A percentile compares a stretch with the other conserved stretches of the same genome.
These are phyloP conservation scores for Penicillium sp. DNA, from an alignment of 2,329 filamentous ascomycete genomes.

Conservation along the genomic window DNA sequence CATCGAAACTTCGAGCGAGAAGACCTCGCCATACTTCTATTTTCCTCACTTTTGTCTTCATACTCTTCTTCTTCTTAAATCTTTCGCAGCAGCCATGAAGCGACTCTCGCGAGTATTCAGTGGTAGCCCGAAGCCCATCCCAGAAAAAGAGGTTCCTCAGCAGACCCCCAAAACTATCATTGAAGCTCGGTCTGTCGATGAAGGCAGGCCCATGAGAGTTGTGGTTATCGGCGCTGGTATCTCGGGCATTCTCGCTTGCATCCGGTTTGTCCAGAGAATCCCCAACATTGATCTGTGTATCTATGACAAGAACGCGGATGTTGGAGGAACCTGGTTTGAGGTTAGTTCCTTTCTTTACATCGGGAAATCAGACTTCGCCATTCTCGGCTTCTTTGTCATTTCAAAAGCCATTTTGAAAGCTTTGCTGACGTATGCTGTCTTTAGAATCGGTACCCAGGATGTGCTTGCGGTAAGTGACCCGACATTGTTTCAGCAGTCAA, in stretches of 20 bases:
- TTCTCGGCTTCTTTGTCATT: not conserved
- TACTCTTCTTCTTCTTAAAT: no score
- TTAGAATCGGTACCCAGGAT: slow-evolving; percentile 41
- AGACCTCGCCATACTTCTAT: not conserved
- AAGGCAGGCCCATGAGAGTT: slow-evolving; percentile 38
- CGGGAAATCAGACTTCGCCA: not conserved
- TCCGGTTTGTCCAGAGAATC: slow-evolving; percentile 43
- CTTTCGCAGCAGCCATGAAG: slow-evolving; percentile 4
- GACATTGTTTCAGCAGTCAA: not conserved
- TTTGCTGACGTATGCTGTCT: not conserved
- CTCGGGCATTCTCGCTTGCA: slow-evolving; percentile 44
- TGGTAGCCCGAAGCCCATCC: slow-evolving; percentile 6
- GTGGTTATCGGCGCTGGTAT: slow-evolving; percentile 46
- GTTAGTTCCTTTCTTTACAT: not conserved
- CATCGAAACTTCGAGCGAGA: not conserved
- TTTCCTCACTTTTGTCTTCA: not conserved
- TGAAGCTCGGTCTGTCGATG: slow-evolving; percentile 40
- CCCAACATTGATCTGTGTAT: slow-evolving; percentile 41
- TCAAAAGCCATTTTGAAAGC: not conserved
- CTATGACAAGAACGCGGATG: slow-evolving; percentile 42
- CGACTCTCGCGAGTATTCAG: slow-evolving; percentile 14
- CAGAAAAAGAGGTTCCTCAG: not conserved
- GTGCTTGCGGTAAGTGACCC: slow-evolving; percentile 37
- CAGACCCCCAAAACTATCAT: slow-evolving; percentile 18
- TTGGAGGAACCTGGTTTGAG: slow-evolving; percentile 43